Evolutionary conservation across 2,329 filamentous ascomycete species (phyloP), one percentile per base, ranked within the genome.

Genomic region (Grosmannia serpens): DNA sequence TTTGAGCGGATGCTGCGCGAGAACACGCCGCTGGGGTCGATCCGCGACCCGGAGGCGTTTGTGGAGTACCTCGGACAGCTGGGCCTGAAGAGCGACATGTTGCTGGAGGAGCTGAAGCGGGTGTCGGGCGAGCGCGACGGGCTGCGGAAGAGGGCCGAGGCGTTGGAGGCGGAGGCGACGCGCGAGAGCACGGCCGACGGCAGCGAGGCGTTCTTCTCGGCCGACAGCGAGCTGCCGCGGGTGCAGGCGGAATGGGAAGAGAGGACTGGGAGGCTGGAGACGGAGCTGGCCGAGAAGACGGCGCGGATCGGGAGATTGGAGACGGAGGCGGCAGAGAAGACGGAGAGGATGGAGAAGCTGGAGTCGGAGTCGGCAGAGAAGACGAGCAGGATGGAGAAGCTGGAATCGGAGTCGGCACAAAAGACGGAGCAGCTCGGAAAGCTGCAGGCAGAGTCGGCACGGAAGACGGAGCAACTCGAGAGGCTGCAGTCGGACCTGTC

Each of bases 1-100:
- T 99, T 99, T 70, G 94, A 99, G 73, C 86, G 89, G 58, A 86
- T 88, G 0, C 78, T 99, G 9, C 89, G 90, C 65, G 94, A 99
- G 69, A 89, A 95, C 66, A 99, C 94, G 0, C 92, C 94, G 2
- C 76, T 97, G 41, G 88, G 89, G 5, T 92, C 90, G 20, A 96
- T 99, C 65, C 80, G 78, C 64, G 94, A 99, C 60, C 89, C 92
- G 0, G 82, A 84, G 57, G 87, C 91, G 2, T 77, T 99, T 38
- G 82, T 91, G 8, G 92, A 97, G 71, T 99, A 96, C 67, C 78
- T 99, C 31, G 90, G 87, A 65, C 90, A 96, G 70, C 74, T 95
- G 47, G 92, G 86, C 61, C 72, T 91, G 57, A 92, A 95, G 68
- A 86, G 86, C 49, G 89, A 95, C 66, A 95, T 99, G 88, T 85